Evolutionary conservation across 345 rosid genomes (phyloP).

Genomic region (Zanthoxylum bungeanum): DNA sequence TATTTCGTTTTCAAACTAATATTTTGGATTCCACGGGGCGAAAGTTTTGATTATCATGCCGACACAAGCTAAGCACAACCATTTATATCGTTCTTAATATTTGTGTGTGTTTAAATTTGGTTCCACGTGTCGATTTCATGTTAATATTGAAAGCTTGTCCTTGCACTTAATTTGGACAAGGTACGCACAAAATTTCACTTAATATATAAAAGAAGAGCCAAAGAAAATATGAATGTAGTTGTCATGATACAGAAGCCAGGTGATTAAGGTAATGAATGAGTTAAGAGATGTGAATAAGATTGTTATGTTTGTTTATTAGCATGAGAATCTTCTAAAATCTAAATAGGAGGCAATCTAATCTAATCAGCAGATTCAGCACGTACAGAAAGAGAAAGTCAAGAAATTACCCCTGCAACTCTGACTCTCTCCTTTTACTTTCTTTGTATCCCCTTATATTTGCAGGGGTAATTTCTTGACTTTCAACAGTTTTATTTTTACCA

Average conservation of each 20-base stretch:
- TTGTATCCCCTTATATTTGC: background rate
- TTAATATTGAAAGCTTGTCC: conserved; percentile 11
- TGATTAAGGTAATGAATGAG: conserved; percentile 3
- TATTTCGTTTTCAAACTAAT: conserved; percentile 21
- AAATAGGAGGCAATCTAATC: no score
- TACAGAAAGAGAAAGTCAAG: no score
- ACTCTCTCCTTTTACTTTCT: conserved; percentile 21
- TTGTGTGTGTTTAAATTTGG: conserved; percentile 4
- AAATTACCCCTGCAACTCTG: no score
- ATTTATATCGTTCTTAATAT: background rate
- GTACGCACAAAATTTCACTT: no score
- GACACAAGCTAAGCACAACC: background rate
- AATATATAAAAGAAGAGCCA: no score
- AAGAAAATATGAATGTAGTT: conserved; percentile 2
- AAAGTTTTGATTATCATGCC: conserved; percentile 6
- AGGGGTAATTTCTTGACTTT: conserved; percentile 14
- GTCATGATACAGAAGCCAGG: background rate
- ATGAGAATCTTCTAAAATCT: background rate
- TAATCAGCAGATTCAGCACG: no score
- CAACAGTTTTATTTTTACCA: background rate
- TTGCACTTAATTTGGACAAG: background rate
- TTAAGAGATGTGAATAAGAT: background rate
- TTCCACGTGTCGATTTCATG: conserved; percentile 17
- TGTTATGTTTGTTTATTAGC: background rate
- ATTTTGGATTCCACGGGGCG: conserved; percentile 13